Conservation (phyloP, 306 rosid genomes). For the barrel medic (Medicago truncatula) region DNA sequence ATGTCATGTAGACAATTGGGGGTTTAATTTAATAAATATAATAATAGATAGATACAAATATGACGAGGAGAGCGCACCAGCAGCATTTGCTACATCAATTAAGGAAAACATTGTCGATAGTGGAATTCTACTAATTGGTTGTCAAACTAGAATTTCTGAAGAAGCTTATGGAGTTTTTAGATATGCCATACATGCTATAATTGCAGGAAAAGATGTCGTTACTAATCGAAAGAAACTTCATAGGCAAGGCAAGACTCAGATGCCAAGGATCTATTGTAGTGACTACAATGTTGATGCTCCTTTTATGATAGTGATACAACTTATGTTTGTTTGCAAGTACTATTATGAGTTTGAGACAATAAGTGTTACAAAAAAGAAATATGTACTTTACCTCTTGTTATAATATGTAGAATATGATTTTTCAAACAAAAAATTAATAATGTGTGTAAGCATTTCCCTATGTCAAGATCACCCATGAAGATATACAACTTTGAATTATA, state of each 20-base stretch:
- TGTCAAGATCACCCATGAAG: constrained; percentile 34
- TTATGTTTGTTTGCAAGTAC: background rate
- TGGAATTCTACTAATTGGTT: constrained; percentile 82
- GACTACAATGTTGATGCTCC: constrained; percentile 54
- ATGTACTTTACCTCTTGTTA: constrained; percentile 36
- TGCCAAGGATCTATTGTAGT: constrained; percentile 81
- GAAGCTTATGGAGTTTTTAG: constrained; percentile 81
- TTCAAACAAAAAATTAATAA: background rate
- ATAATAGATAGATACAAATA: too few species aligned
- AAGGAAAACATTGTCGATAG: constrained; percentile 44
- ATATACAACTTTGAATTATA: constrained; percentile 49
- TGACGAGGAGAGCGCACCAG: constrained; percentile 48
- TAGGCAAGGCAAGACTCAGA: constrained; percentile 72
- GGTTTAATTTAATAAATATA: too few species aligned
- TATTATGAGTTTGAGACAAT: constrained; percentile 5
- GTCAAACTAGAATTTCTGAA: constrained; percentile 67
- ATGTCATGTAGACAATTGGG: too few species aligned
- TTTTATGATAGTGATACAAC: constrained; percentile 31
- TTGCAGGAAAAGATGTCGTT: constrained; percentile 57
- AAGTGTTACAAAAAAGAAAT: background rate
- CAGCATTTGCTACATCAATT: constrained; percentile 63
- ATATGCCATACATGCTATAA: constrained; percentile 70
- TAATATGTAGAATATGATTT: background rate
- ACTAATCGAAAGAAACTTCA: constrained; percentile 59
- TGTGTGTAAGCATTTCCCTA: constrained; percentile 32